Evolutionary conservation across 495 filamentous ascomycete genomes (phyloP), one percentile per base, ranked within the genome.

Genomic region (Astrocystis sublimbata): DNA sequence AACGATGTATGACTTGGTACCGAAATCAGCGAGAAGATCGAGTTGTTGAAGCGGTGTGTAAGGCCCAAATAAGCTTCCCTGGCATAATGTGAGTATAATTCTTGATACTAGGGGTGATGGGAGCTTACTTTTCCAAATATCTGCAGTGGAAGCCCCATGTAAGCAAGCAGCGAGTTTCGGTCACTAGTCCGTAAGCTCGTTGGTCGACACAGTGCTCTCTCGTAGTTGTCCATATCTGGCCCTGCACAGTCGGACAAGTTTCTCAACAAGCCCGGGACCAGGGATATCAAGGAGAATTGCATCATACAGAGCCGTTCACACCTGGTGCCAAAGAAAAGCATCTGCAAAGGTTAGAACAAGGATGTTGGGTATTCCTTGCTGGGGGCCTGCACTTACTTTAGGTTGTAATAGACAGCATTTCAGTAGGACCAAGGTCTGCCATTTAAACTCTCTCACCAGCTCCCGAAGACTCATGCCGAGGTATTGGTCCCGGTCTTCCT

Each of bases 281-380:
- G 78, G 33, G 94, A 97, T 52, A 98, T 86, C 5, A 98, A 82
- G 3, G 93, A 93, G 74, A 98, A 98, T 70, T 98, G 94, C 73
- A 96, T 92, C 91, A 98, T 93, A 84, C 94, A 98, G 52, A 98
- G 76, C 35, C 90, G 84, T 72, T 98, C 94, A 72, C 94, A 98
- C 59, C 93, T 86, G 10, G 92, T 90, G 42, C 94, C 96, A 68
- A 98, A 98, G 79, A 98, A 98, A 36, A 98, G 87, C 92, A 98
- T 98, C 93, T 97, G 68, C 15, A 30, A 15, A 26, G 23, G n/a
- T 62, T n/a, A 62, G 60, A 23, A 26, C 41, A 17, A 47, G 19
- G n/a, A 15, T n/a, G n/a, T n/a, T 28, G 17, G 28, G n/a, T 13
- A 45, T 61, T 10, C 28, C 15, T 23, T n/a, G 10, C 9, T 26